These are phyloP conservation scores for Lachnellula subtilissima DNA, from an alignment of 2,329 filamentous ascomycete species.

Conservation along the genomic window DNA sequence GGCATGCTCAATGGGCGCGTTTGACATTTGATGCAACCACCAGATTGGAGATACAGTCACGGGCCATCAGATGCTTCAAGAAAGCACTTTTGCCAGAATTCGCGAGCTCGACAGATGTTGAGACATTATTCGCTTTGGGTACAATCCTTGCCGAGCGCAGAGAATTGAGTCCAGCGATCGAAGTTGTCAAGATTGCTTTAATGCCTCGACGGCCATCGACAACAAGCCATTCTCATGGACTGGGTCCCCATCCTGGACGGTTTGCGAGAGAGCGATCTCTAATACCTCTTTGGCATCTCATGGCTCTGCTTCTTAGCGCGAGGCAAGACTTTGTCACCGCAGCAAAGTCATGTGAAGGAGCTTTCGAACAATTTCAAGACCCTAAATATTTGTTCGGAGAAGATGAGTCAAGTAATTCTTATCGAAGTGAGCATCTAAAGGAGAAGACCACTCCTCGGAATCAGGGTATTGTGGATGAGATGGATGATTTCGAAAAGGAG, in stretches of 20 bases:
- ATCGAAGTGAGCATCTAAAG: constrained; percentile 64
- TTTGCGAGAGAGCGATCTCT: constrained; percentile 53
- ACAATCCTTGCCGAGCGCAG: constrained; percentile 85
- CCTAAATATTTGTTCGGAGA: constrained; percentile 64
- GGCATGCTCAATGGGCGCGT: constrained; percentile 81
- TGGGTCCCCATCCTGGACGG: constrained; percentile 34
- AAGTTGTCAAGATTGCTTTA: constrained; percentile 73
- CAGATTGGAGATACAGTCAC: constrained; percentile 68
- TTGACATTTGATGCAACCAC: constrained; percentile 70
- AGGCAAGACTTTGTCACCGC: constrained; percentile 81
- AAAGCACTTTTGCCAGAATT: constrained; percentile 66
- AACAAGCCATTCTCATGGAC: constrained; percentile 24
- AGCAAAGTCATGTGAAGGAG: constrained; percentile 77
- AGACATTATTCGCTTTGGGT: constrained; percentile 74
- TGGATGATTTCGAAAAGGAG: constrained; percentile 81
- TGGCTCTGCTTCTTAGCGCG: constrained; percentile 80
- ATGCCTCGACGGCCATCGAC: constrained; percentile 50
- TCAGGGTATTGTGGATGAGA: constrained; percentile 64
- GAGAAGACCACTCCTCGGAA: constrained; percentile 30
- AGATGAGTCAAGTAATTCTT: constrained; percentile 43
- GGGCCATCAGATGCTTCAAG: constrained; percentile 71
- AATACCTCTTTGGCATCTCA: constrained; percentile 85
- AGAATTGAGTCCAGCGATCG: constrained; percentile 74
- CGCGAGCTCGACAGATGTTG: constrained; percentile 62
- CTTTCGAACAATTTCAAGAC: constrained; percentile 83